Evolutionary conservation across 345 rosid genomes (phyloP), one percentile per base, ranked within the genome.

Genomic region (Anastatica hierochuntica): DNA sequence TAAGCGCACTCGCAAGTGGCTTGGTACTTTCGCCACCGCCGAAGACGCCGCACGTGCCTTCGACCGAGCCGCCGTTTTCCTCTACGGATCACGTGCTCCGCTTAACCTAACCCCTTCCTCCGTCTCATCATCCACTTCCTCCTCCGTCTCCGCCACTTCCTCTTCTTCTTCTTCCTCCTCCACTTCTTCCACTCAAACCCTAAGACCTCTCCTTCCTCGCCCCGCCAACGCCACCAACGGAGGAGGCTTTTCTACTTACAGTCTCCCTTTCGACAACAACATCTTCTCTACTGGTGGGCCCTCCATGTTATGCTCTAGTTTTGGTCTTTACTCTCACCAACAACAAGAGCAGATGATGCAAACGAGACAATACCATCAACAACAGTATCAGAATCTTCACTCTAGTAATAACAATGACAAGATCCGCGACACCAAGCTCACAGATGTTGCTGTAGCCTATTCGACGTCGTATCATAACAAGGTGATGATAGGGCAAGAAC

Each of bases 171-270:
- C 76, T 18, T 75, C 79, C 0, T 72, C 80, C 0, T 63, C 80
- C 1, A 68, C 78, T 5, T 77, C 83, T 2, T 64, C 81, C 0
- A 56, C 84, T 3, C 84, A 76, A 53, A 80, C 76, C 38, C 83
- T 90, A 34, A 79, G 97, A 35, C 97, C 95, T n/a, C 67, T 90
- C 51, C 95, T 90, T 26, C 97, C 95, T 42, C 88, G 95, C 2
- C 97, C 94, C 0, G 76, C 75, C n/a, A 8, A 95, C 2, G 49
- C 94, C 0, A 75, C 72, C 10, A 9, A 47, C 2, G 26, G 46
- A 18, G 48, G n/a, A 2, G 36, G n/a, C 4, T 41, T 40, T 20
- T 23, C 36, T 9, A 76, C 75, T 0, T 63, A 52, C 53, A 69
- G 67, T 16, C 17, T 60, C 0, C 49, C 61, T 53, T 67, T 43